These are phyloP conservation scores for Solanum gracilifrons DNA, from an alignment of 257 asterid species.

Conservation along the genomic window DNA sequence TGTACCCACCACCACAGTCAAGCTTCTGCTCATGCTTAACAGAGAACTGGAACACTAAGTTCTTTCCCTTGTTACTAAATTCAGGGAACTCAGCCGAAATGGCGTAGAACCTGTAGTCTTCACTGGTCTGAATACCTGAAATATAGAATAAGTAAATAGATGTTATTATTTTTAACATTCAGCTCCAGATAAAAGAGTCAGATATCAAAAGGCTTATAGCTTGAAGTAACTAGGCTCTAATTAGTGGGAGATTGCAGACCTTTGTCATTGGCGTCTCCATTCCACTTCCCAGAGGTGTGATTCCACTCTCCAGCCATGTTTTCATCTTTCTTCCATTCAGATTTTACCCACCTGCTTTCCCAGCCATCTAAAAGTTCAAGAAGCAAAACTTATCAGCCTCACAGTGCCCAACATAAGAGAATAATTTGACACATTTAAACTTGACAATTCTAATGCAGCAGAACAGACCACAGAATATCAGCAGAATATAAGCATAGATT, in stretches of 20 bases:
- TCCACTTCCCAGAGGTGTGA: constrained; percentile 94
- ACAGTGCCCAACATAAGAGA: not conserved
- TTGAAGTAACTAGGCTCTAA: not conserved
- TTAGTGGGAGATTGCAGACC: constrained; percentile 17
- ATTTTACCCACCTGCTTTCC: constrained; percentile 91
- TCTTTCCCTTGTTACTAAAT: constrained; percentile 84
- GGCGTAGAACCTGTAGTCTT: constrained; percentile 85
- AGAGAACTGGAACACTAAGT: constrained; percentile 80
- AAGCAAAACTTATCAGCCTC: constrained; percentile 7
- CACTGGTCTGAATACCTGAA: constrained; percentile 90
- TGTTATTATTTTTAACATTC: not conserved
- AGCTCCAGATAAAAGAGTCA: not conserved
- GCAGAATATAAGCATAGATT: not conserved
- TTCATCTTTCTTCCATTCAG: constrained; percentile 97
- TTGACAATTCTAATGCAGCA: not conserved
- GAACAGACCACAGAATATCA: not conserved
- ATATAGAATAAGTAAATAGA: not conserved
- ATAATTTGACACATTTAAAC: not conserved
- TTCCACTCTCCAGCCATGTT: constrained; percentile 96
- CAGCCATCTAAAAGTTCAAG: constrained; percentile 53
- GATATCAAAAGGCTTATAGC: not conserved
- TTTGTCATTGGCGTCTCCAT: constrained; percentile 66
- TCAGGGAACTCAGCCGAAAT: constrained; percentile 95
- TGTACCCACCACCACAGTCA: constrained; percentile 99
- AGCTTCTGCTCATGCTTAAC: constrained; percentile 99